Base-by-base conservation (phyloP, 2,329 filamentous ascomycete genomes). In the Xylariaceae sp. region DNA sequence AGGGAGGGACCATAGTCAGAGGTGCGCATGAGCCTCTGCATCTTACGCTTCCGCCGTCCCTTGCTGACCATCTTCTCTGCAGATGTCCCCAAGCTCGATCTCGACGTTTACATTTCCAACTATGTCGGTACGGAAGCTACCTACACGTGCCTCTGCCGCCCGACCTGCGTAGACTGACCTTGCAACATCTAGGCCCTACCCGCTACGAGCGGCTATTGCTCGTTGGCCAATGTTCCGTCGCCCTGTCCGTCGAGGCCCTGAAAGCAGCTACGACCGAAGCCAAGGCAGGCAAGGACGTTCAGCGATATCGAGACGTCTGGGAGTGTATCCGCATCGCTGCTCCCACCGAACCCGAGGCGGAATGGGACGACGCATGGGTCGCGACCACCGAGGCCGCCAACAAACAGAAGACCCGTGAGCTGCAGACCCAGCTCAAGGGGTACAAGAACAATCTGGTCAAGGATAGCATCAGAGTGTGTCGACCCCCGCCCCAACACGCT, bases 401-500 rank as follows among this genome's bases (percentile, higher is more conserved):
- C 49, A 75, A 75, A 46, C 62, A 65, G 2, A 83, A 94, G 57
- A 80, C 80, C 1, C 68, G 77, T 35, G 75, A 83, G n/a, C 67
- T 96, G 35, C 87, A 95, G 54, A 66, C 73, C 12, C 87, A 96
- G 58, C 68, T 98, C 14, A 89, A 88, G 58, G 82, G 81, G 2
- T 96, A 96, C 60, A 94, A 92, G 62, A 94, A 95, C 55, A 98
- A 96, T 51, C 64, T 96, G 27, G 88, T 98, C 50, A 94, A 95
- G 57, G 92, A 98, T 63, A 95, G 88, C 63, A 94, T 96, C 51
- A 66, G 89, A 47, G 88, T 93, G 68, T 36, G 72, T 12, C n/a
- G 6, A 17, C 25, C 11, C 3, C 29, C 29, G 6, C n/a, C n/a
- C 15, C 25, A 13, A 27, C 10, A 5, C 8, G 16, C 5, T 14